phyloP scores from a whole-genome alignment of 495 filamentous ascomycete species.

The Penicillium tannophilum region DNA sequence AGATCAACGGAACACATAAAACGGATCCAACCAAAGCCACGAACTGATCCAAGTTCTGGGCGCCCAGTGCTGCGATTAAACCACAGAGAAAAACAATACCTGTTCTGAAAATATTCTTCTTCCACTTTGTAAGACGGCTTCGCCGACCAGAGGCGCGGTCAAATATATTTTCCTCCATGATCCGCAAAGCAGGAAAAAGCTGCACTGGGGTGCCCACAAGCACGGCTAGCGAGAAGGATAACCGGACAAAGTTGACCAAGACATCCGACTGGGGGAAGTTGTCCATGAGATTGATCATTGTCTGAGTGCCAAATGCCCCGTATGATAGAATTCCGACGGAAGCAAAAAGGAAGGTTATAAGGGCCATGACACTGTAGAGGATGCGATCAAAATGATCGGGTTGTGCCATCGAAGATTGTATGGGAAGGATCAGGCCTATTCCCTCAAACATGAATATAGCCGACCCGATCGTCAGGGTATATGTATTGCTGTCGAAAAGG shows the following conservation, averaged over 20 bases:
- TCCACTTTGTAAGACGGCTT: not conserved
- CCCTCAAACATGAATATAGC: not conserved
- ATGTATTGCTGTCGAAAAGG: not conserved
- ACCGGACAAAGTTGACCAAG: not conserved
- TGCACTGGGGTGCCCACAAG: not conserved
- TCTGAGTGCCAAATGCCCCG: not conserved
- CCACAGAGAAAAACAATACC: not conserved
- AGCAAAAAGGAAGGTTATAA: not conserved
- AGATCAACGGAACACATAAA: not conserved
- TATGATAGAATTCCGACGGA: not conserved
- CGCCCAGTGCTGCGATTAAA: not conserved
- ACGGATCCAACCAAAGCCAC: not conserved
- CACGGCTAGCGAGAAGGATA: not conserved
- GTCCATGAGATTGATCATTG: not conserved
- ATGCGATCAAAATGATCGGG: not conserved
- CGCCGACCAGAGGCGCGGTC: not conserved
- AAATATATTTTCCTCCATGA: not conserved
- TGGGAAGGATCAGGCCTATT: not conserved
- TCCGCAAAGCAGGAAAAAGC: not conserved
- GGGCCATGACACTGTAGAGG: not conserved
- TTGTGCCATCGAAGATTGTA: not conserved
- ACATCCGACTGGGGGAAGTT: not conserved
- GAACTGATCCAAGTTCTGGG: not conserved
- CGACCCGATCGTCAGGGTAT: not conserved
- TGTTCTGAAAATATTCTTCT: not conserved